Base-by-base conservation (phyloP, 225 moss, liverwort and hornwort species). In the Neckera pumila region DNA sequence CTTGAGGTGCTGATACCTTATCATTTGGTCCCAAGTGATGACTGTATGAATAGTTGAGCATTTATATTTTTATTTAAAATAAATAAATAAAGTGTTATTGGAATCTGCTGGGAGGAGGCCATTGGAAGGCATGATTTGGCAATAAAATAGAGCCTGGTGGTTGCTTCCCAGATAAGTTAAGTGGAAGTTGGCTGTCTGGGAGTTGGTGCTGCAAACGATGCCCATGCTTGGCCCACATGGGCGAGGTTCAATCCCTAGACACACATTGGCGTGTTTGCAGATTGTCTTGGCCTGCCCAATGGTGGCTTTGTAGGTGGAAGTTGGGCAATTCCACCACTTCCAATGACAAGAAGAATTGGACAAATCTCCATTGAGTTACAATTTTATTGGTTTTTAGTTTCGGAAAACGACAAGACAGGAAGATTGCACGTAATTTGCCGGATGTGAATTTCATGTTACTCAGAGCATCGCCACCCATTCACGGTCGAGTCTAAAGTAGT, bases 341-440 rank as follows among this genome's bases (percentile, higher is more conserved):
- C 80, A 80, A 31, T 80, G 59, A 6, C 80, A 9, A 8, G 9
- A 59, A 28, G 10, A 56, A 42, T n/a, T 27, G 40, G 28, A 19
- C 40, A 59, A 59, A 40, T 80, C 59, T 33, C 49, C 49, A 33
- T 12, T 12, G 45, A n/a, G n/a, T n/a, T n/a, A 28, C 5, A 27
- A 11, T 1, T 20, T 54, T 19, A 19, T 18, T 8, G 7, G 2
- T 18, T 56, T 56, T 28, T 0, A 8, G 14, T 51, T 8, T 2
- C n/a, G n/a, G 2, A 28, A 79, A 79, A 27, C 3, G 3, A 25
- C 15, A 25, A 14, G 4, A 33, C 10, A 10, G 17, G 17, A 73
- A 49, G 23, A 14, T 77, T 36, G n/a, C n/a, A 6, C 0, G 0
- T 19, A 75, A 22, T 56, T n/a, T 45, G n/a, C n/a, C 7, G 0